These are phyloP conservation scores for Mortierella sp. DNA, from an alignment of 371 early-diverging fungal genomes.

Conservation along the genomic window DNA sequence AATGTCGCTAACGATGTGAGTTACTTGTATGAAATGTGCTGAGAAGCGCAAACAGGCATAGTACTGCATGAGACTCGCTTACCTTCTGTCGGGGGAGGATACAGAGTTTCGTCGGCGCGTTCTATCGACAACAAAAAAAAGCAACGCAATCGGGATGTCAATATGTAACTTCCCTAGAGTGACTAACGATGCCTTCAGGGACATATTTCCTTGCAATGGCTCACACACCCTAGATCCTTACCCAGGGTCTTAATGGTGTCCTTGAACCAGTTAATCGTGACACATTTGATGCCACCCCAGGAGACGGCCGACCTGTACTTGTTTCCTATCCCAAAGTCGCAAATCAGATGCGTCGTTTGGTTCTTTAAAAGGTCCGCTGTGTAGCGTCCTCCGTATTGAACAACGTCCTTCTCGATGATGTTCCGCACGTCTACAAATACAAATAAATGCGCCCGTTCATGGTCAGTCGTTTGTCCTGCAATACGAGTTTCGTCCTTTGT, in stretches of 20 bases:
- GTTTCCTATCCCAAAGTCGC: conserved; percentile 18
- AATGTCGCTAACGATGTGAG: neutral
- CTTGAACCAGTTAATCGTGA: conserved; percentile 26
- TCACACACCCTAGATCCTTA: neutral
- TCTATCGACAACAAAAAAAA: conserved; percentile 11
- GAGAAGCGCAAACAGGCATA: neutral
- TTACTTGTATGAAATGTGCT: neutral
- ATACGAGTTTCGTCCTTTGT: too few species aligned
- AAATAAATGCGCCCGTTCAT: neutral
- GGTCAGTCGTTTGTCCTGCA: neutral
- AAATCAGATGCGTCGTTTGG: conserved; percentile 41
- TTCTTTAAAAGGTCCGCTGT: conserved; percentile 33
- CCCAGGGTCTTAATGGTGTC: conserved; percentile 22
- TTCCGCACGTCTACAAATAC: conserved; percentile 18
- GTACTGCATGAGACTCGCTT: neutral
- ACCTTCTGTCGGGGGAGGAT: conserved; percentile 14
- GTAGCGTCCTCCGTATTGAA: conserved; percentile 34
- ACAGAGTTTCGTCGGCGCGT: conserved; percentile 22
- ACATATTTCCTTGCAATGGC: neutral
- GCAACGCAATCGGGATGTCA: neutral
- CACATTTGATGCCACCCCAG: conserved; percentile 39
- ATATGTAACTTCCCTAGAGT: neutral
- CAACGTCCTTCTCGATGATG: conserved; percentile 22
- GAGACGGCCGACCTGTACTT: conserved; percentile 39
- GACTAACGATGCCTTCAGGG: neutral